Conservation (phyloP, 164 flowering plant species). For the Aristolochia fimbriata region DNA sequence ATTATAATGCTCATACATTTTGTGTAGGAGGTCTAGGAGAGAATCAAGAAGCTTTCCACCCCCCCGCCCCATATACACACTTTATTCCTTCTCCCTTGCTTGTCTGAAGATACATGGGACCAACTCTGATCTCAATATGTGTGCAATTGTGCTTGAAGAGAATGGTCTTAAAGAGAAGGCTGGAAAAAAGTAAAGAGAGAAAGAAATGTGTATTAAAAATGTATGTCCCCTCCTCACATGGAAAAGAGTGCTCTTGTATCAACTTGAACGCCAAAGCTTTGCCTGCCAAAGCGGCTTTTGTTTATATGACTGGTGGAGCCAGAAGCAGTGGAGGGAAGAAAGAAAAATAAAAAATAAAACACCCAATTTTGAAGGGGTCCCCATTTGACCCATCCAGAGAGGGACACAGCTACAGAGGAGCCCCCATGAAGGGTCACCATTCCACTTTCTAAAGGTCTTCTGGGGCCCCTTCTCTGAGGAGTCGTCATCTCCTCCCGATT, state of each 20-base stretch:
- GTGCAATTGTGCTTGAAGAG: constrained; percentile 36
- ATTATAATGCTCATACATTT: constrained; percentile 19
- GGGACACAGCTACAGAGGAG: neutral
- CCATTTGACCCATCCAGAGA: neutral
- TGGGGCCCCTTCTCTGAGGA: neutral
- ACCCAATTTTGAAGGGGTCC: neutral
- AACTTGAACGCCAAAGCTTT: constrained; percentile 15
- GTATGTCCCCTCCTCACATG: constrained; percentile 30
- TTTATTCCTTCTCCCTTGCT: constrained; percentile 36
- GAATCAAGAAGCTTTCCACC: constrained; percentile 17
- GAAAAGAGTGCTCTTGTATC: constrained; percentile 64
- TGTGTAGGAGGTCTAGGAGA: constrained; percentile 28
- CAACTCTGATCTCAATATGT: constrained; percentile 19
- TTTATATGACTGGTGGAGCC: constrained; percentile 8
- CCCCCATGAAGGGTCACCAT: constrained; percentile 2
- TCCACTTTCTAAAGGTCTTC: neutral
- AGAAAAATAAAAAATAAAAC: neutral
- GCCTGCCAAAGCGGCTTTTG: constrained; percentile 14
- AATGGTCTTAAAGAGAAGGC: constrained; percentile 67
- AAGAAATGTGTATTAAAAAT: constrained; percentile 14
- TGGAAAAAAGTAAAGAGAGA: constrained; percentile 28
- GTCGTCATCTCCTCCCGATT: constrained; percentile 1
- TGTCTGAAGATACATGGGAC: constrained; percentile 41
- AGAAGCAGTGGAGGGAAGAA: neutral
- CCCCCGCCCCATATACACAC: constrained; percentile 2